Evolutionary conservation across 2,329 filamentous ascomycete species (phyloP).

Genomic region (Penicillium sp.): DNA sequence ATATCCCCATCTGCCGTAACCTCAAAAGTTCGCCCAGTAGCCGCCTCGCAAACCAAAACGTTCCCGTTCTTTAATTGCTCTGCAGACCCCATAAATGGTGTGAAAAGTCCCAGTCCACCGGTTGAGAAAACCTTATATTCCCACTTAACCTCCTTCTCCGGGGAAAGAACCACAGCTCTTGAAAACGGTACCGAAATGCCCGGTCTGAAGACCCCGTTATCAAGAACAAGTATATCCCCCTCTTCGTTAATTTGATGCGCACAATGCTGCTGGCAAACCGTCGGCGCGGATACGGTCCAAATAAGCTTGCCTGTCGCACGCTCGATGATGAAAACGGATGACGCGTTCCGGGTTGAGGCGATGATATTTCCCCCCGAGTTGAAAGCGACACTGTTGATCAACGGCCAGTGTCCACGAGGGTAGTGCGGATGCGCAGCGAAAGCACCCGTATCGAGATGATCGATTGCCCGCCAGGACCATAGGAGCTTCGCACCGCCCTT

Average conservation of each 20-base stretch:
- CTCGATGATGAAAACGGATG: slow-evolving; percentile 46
- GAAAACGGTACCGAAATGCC: slow-evolving; percentile 44
- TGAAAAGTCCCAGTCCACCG: slow-evolving; percentile 44
- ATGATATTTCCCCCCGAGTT: slow-evolving; percentile 44
- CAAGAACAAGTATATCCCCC: slow-evolving; percentile 48
- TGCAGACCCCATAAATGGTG: slow-evolving; percentile 50
- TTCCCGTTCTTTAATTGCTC: slow-evolving; percentile 45
- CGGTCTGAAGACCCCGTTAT: slow-evolving; percentile 47
- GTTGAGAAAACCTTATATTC: slow-evolving; percentile 42
- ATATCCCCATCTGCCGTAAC: slow-evolving; percentile 43
- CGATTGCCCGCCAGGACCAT: slow-evolving; percentile 47
- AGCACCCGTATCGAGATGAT: slow-evolving; percentile 39
- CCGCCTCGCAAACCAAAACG: slow-evolving; percentile 46
- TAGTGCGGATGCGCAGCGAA: slow-evolving; percentile 42
- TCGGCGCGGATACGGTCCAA: slow-evolving; percentile 43
- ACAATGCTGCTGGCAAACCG: slow-evolving; percentile 48
- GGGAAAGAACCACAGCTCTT: slow-evolving; percentile 44
- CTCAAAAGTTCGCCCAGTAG: slow-evolving; percentile 47
- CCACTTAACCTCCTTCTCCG: slow-evolving; percentile 44
- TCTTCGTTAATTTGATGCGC: slow-evolving; percentile 41
- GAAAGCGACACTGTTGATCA: slow-evolving; percentile 47
- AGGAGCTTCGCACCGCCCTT: slow-evolving; percentile 36
- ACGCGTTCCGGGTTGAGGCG: slow-evolving; percentile 45
- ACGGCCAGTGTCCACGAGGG: slow-evolving; percentile 42
- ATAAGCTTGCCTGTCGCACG: slow-evolving; percentile 42